Base-by-base conservation (phyloP, 2,329 filamentous ascomycete species). In the Westerdykella ornata region DNA sequence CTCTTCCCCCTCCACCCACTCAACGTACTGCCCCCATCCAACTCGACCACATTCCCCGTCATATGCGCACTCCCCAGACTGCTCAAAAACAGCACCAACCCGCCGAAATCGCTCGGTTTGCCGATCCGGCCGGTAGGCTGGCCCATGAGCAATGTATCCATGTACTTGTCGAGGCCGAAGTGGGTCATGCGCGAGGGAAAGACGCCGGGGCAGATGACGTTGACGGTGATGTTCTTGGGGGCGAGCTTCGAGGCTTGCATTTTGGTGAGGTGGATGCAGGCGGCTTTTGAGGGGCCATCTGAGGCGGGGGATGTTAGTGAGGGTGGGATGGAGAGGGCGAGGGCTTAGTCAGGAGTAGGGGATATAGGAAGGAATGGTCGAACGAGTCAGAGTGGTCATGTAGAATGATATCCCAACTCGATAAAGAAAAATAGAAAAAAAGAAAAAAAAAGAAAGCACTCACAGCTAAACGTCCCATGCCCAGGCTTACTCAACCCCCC, bases 151-250 rank as follows among this genome's bases (percentile, higher is more conserved):
- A 79, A 65, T 2, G 65, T 63, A 31, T 76, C 72, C 38, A 68
- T 66, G 41, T 69, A 75, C 40, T 71, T 68, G 22, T 72, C 59
- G 35, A 79, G 60, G 0, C 73, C 75, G 22, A 71, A 74, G n/a
- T 66, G 69, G 48, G 75, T 76, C 73, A 76, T 76, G 35, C 74
- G 72, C 20, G 69, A 73, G 34, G 74, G 66, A 48, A 76, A 76
- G 12, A 69, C 66, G n/a, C 68, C 68, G 0, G 63, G 67, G 46
- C 66, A 69, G 36, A 70, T 60, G 29, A 62, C 61, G 39, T 71
- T 73, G 45, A 68, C 73, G 68, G 71, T 75, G 52, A 76, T 73
- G 45, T 76, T 73, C 44, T 72, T 67, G 20, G 66, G 68, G 11
- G 72, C 73, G 36, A 76, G 60, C 46, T 76, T 74, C 15, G 68